Evolutionary conservation across 164 flowering plant species (phyloP).

Genomic region (Magnolia kwangsiensis): DNA sequence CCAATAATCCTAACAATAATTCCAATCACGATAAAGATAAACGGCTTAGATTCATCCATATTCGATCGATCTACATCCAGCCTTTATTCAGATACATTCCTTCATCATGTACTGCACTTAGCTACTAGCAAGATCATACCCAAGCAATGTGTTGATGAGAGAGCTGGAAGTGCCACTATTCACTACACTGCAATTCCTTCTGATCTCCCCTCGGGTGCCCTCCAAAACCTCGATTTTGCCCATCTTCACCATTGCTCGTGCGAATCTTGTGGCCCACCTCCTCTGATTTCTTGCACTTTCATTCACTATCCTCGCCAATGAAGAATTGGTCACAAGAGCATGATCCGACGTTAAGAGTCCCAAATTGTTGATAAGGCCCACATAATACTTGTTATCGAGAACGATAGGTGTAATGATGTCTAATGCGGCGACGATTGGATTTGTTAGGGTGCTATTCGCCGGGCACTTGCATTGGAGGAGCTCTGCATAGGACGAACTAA

Average conservation of each 20-base stretch:
- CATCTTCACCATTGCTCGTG: neutral
- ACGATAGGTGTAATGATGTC: neutral
- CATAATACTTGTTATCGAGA: constrained; percentile 13
- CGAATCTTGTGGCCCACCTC: constrained; percentile 30
- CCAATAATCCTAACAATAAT: no score
- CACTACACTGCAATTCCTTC: constrained; percentile 14
- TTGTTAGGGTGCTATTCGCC: neutral
- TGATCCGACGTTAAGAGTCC: constrained; percentile 11
- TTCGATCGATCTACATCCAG: no score
- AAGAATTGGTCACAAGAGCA: neutral
- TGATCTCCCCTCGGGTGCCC: constrained; percentile 10
- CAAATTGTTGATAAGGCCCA: neutral
- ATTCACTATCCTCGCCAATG: neutral
- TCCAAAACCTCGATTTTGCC: constrained; percentile 5
- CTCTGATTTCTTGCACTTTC: neutral
- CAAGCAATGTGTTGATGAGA: neutral
- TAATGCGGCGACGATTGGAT: neutral
- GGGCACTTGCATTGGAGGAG: constrained; percentile 8
- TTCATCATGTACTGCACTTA: neutral
- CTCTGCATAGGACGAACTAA: neutral
- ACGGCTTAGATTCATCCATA: no score
- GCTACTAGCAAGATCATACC: neutral
- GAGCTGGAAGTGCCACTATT: constrained; percentile 2
- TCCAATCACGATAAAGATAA: no score
- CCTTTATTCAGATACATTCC: neutral